Base-by-base conservation (phyloP, 2,329 filamentous ascomycete genomes). In the Boeremia lycopersici region DNA sequence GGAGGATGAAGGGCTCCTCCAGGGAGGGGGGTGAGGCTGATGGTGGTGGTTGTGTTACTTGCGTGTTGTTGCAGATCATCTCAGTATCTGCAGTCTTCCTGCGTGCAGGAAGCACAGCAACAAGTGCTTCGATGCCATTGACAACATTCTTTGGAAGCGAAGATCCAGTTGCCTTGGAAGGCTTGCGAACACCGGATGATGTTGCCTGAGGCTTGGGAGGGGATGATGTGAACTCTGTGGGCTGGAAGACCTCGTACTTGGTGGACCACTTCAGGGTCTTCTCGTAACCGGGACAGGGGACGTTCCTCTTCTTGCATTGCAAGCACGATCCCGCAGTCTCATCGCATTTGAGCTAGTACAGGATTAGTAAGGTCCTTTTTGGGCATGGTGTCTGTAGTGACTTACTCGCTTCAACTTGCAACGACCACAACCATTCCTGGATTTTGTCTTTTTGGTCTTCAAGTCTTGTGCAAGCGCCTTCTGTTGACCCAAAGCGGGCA, bases 261-360 rank as follows among this genome's bases (percentile, higher is more conserved):
- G 76, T 77, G 9, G 76, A 79, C 79, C 79, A 81, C 45, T 78
- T 77, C 39, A 81, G 62, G 44, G 74, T 76, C 64, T 79, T 77
- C 60, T 75, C 74, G 45, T 79, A 81, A 6, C 78, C 79, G 29
- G 79, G 78, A 56, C 79, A 81, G 25, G 70, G 56, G n/a, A 75
- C 69, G 29, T 76, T 75, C 26, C 76, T 72, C 47, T 74, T 76
- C 44, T 71, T 70, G 63, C 79, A 81, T 52, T 79, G 77, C 29
- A 74, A 64, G 59, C 79, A 81, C 7, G 66, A 64, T 13, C 75
- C 76, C 23, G 74, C 72, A 11, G 74, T 76, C 58, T 79, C 77
- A 50, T 79, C 78, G 48, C 78, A 80, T 65, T 79, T 79, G 53
- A 76, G 65, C 74, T 75, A 42, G 38, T 34, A 12, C n/a, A 31